phyloP scores from a whole-genome alignment of 1,139 yeast species.

The Yamadazyma diospyri region DNA sequence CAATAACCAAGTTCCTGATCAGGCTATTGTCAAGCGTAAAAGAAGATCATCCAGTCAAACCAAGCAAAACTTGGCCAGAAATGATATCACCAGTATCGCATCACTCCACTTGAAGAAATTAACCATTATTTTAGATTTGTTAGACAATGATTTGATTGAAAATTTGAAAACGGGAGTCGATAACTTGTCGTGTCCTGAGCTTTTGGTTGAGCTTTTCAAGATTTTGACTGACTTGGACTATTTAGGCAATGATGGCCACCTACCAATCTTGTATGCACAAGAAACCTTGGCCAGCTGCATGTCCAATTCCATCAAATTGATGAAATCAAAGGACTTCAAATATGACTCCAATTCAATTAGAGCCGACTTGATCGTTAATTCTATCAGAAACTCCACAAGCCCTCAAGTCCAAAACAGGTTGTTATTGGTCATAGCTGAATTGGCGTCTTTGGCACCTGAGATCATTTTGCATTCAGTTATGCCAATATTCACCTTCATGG shows the following conservation, averaged over 20 bases:
- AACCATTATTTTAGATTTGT: slow-evolving; percentile 74
- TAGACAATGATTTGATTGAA: slow-evolving; percentile 49
- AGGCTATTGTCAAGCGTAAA: slow-evolving; percentile 59
- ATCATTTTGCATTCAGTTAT: slow-evolving; percentile 90
- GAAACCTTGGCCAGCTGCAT: slow-evolving; percentile 88
- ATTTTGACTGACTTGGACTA: slow-evolving; percentile 83
- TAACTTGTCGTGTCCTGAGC: slow-evolving; percentile 40
- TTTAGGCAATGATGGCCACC: slow-evolving; percentile 83
- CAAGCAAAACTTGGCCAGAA: slow-evolving; percentile 69
- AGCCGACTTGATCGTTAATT: slow-evolving; percentile 86
- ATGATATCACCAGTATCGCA: slow-evolving; percentile 69
- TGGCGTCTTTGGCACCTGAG: slow-evolving; percentile 89
- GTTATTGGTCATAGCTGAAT: slow-evolving; percentile 76
- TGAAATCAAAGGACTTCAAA: slow-evolving; percentile 34
- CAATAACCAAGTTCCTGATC: slow-evolving; percentile 42
- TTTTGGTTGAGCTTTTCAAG: slow-evolving; percentile 59
- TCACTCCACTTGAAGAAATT: slow-evolving; percentile 73
- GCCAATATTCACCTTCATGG: slow-evolving; percentile 99
- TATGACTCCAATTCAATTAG: slow-evolving; percentile 70
- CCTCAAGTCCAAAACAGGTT: slow-evolving; percentile 94
- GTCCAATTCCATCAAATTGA: slow-evolving; percentile 60
- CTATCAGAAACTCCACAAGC: slow-evolving; percentile 82
- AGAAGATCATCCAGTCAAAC: slow-evolving; percentile 80
- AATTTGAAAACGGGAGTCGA: slow-evolving; percentile 11
- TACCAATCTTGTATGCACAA: slow-evolving; percentile 88